These are phyloP conservation scores for Globisporangium alternatum DNA, from an alignment of 352 stramenopile species.

Conservation along the genomic window DNA sequence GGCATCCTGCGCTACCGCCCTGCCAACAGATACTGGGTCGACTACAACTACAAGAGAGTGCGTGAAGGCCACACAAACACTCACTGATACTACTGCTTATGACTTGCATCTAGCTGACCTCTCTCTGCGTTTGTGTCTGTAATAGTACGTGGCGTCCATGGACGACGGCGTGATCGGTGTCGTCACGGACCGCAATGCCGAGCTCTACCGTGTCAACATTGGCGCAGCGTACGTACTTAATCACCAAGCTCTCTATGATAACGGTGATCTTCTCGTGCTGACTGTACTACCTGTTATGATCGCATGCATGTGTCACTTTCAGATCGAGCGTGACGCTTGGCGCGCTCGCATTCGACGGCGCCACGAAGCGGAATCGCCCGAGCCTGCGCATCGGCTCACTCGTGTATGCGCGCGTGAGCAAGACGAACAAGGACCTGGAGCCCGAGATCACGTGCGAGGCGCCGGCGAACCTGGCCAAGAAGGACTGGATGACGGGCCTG, in stretches of 20 bases:
- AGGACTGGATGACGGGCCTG: conserved; percentile 99
- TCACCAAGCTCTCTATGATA: neutral
- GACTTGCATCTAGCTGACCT: conserved; percentile 3
- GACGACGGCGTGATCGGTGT: conserved; percentile 94
- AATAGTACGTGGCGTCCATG: conserved; percentile 68
- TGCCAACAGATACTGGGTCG: conserved; percentile 88
- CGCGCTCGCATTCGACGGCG: conserved; percentile 94
- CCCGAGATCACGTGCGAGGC: conserved; percentile 94
- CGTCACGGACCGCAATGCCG: conserved; percentile 91
- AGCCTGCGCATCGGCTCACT: conserved; percentile 90
- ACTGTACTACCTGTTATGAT: conserved; percentile 1
- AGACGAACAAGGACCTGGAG: conserved; percentile 87
- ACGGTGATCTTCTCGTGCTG: neutral
- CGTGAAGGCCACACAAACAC: conserved; percentile 5
- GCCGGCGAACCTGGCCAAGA: conserved; percentile 83
- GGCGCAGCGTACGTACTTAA: conserved; percentile 74
- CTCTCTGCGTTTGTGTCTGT: conserved; percentile 1
- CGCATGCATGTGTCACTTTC: neutral
- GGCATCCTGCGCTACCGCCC: conserved; percentile 83
- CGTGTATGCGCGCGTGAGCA: conserved; percentile 94
- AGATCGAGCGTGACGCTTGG: conserved; percentile 70
- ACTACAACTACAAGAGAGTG: conserved; percentile 87
- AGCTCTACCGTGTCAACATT: conserved; percentile 96
- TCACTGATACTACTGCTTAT: neutral
- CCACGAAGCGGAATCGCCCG: conserved; percentile 97